Percentiles rank a stretch among this genome's conserved stretches.
phyloP scores from a whole-genome alignment of 208 protist species.

The Trypanosoma lewisi region DNA sequence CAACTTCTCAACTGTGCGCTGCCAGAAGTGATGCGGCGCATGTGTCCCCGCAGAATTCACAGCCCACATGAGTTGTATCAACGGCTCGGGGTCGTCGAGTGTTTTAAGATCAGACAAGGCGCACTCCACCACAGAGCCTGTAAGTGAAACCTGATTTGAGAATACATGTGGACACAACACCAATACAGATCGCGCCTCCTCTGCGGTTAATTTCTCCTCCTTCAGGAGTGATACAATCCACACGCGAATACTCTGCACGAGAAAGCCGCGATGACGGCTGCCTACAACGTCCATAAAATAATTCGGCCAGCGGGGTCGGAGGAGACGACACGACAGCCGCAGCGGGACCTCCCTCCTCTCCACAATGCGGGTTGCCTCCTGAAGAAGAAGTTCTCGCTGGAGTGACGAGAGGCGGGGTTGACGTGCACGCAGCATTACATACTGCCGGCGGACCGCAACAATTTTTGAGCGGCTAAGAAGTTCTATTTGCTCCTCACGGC shows the following conservation, averaged over 20 bases:
- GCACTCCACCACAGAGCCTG: conserved; percentile 44
- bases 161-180: conserved; percentile 34
- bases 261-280: conserved; percentile 34
- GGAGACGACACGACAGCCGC: conserved; percentile 43
- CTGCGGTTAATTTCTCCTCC: conserved; percentile 20
- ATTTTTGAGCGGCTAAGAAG: conserved; percentile 16
- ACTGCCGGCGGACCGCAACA: conserved; percentile 12
- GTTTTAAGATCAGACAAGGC: conserved; percentile 37
- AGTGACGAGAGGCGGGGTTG: conserved; percentile 12
- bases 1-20: conserved; percentile 38
- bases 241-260: conserved; percentile 27
- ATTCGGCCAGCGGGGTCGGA: conserved; percentile 46
- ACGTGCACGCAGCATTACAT: conserved; percentile 2
- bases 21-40: conserved; percentile 64
- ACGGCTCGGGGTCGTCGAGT: conserved; percentile 31
- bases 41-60: conserved; percentile 44
- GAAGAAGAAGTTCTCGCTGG: conserved; percentile 31
- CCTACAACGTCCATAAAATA: conserved; percentile 28
- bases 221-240: conserved; percentile 49
- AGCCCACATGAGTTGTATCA: conserved; percentile 71
- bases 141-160: conserved; percentile 23
- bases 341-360: conserved; percentile 41
- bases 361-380: conserved; percentile 29
- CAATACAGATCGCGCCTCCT: conserved; percentile 48
- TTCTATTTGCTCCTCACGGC: conserved; percentile 12